Evolutionary conservation across 2,329 filamentous ascomycete species (phyloP).

Genomic region (Thielaviopsis punctulata): DNA sequence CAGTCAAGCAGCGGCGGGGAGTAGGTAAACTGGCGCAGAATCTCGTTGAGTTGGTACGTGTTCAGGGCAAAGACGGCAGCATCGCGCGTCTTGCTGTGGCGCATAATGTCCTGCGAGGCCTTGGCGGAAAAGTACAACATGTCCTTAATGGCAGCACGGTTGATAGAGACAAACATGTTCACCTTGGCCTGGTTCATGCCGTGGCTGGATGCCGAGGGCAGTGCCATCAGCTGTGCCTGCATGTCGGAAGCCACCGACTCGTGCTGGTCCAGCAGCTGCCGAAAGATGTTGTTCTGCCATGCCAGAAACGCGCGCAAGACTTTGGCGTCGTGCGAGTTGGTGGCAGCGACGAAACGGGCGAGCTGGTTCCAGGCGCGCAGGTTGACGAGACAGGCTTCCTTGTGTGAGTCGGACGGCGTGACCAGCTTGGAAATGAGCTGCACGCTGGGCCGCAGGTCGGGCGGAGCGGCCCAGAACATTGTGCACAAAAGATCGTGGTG

Average conservation of each 20-base stretch:
- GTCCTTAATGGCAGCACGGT: slow-evolving; percentile 36
- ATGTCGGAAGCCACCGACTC: slow-evolving; percentile 37
- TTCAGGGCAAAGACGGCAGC: slow-evolving; percentile 33
- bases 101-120: slow-evolving; percentile 34
- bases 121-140: slow-evolving; percentile 31
- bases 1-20: slow-evolving; percentile 27
- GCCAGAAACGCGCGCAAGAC: slow-evolving; percentile 27
- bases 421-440: slow-evolving; percentile 43
- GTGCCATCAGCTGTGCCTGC: slow-evolving; percentile 33
- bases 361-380: slow-evolving; percentile 46
- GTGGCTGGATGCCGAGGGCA: slow-evolving; percentile 26
- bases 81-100: slow-evolving; percentile 27
- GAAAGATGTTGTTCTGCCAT: slow-evolving; percentile 41
- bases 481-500: slow-evolving; percentile 52
- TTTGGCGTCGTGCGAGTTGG: slow-evolving; percentile 24
- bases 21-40: slow-evolving; percentile 31
- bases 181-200: slow-evolving; percentile 28
- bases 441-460: slow-evolving; percentile 33
- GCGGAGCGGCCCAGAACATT: slow-evolving; percentile 46
- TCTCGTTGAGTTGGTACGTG: slow-evolving; percentile 30
- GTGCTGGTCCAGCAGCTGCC: slow-evolving; percentile 40
- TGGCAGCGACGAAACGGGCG: slow-evolving; percentile 38
- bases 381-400: slow-evolving; percentile 48
- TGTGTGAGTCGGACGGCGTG: slow-evolving; percentile 41
- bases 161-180: slow-evolving; percentile 31